Percentiles rank a stretch among this genome's conserved stretches.
phyloP scores from a whole-genome alignment of 1,139 yeast genomes.

The Nakaseomyces sp. region DNA sequence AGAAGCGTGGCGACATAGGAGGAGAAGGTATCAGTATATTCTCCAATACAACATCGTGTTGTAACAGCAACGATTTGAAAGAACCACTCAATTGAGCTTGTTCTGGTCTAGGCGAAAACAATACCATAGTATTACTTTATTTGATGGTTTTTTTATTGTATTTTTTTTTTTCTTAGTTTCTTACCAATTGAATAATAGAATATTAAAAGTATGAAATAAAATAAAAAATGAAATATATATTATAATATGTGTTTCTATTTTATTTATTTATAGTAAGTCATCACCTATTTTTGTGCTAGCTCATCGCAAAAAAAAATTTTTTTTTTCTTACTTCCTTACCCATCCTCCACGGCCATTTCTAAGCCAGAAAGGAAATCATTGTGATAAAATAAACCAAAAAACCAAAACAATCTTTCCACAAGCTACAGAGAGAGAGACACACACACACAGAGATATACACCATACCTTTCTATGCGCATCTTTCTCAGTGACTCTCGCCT shows the following conservation, averaged over 20 bases:
- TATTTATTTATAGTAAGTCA: background rate
- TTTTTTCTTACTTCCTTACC: background rate
- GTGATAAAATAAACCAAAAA: background rate
- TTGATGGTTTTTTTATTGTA: background rate
- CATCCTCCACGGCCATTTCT: background rate
- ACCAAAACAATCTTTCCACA: background rate
- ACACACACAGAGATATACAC: no score
- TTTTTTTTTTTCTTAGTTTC: background rate
- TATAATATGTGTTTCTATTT: background rate
- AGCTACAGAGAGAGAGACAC: no score
- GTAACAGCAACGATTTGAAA: background rate
- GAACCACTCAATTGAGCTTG: constrained; percentile 10
- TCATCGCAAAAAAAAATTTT: constrained; percentile 3
- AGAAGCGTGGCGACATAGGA: constrained; percentile 14
- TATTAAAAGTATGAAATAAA: no score
- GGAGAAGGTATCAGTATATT: constrained; percentile 16
- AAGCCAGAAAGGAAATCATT: background rate
- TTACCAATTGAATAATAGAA: no score
- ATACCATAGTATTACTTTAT: background rate
- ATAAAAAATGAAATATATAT: background rate
- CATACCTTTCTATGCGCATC: background rate
- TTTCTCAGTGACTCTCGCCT: background rate
- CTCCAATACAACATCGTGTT: constrained; percentile 1
- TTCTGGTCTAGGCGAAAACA: constrained; percentile 13
- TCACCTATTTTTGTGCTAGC: constrained; percentile 2